phyloP scores from a whole-genome alignment of 148 eudicot species.

The Fallopia convolvulus region DNA sequence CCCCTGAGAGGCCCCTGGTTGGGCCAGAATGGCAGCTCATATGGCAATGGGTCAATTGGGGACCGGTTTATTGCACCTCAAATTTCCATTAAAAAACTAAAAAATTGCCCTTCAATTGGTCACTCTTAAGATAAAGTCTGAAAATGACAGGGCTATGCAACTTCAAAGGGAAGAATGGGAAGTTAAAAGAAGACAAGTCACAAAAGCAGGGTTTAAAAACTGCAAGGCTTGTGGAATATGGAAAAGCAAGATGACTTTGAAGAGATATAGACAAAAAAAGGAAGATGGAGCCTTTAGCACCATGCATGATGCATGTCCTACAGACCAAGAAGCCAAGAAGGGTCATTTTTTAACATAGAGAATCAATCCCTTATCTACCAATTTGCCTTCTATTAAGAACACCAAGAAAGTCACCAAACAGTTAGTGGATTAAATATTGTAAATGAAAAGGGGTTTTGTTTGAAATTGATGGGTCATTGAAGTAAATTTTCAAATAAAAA shows the following conservation, averaged over 20 bases:
- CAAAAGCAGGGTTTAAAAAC: background rate
- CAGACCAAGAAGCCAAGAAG: background rate
- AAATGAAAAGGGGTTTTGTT: background rate
- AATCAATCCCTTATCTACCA: conserved; percentile 7
- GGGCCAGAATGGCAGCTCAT: conserved; percentile 8
- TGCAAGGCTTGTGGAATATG: conserved; percentile 4
- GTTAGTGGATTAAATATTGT: background rate
- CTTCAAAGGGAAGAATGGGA: background rate
- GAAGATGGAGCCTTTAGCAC: background rate
- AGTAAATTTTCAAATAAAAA: background rate
- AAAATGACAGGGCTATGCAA: conserved; percentile 4
- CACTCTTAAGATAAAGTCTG: conserved; percentile 1
- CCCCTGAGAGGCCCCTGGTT: background rate
- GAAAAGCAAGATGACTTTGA: background rate
- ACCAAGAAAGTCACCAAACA: conserved; percentile 11
- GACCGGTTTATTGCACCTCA: background rate
- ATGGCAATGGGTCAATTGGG: background rate
- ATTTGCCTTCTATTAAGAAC: conserved; percentile 10
- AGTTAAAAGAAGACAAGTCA: conserved; percentile 3
- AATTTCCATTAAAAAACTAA: no score
- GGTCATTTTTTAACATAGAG: background rate
- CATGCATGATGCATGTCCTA: background rate
- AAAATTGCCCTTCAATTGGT: background rate
- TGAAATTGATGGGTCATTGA: conserved; percentile 9
- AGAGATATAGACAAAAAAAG: background rate